These are phyloP conservation scores for Kluyveromyces wickerhamii DNA, from an alignment of 805 yeast genomes.

Conservation along the genomic window DNA sequence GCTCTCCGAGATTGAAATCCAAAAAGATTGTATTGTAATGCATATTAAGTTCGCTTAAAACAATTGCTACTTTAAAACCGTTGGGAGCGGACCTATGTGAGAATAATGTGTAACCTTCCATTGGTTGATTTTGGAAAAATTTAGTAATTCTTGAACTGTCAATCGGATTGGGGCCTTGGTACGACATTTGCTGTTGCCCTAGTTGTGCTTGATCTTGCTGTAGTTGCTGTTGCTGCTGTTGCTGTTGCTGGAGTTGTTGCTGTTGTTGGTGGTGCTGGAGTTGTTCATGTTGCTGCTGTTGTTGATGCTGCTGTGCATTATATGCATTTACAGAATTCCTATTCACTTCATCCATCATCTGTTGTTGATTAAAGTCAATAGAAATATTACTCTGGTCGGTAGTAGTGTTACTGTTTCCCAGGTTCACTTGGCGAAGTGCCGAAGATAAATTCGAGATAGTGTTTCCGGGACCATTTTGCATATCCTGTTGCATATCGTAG, in stretches of 20 bases:
- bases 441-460: slow-evolving; percentile 29
- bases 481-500: slow-evolving; percentile 4
- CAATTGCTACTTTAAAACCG: slow-evolving; percentile 92
- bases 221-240: slow-evolving; percentile 13
- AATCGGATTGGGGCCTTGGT: slow-evolving; percentile 20
- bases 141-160: slow-evolving; percentile 53
- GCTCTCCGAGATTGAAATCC: slow-evolving; percentile 85
- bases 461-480: slow-evolving; percentile 4
- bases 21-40: slow-evolving; percentile 74
- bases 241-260: slow-evolving; percentile 14
- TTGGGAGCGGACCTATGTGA: slow-evolving; percentile 89
- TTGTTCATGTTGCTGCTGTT: slow-evolving; percentile 7
- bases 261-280: slow-evolving; percentile 9
- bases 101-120: slow-evolving; percentile 74
- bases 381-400: slow-evolving; percentile 25
- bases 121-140: slow-evolving; percentile 70
- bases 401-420: slow-evolving; percentile 24
- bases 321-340: slow-evolving; percentile 9
- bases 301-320: slow-evolving; percentile 15
- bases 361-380: slow-evolving; percentile 16
- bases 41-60: slow-evolving; percentile 73
- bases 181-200: slow-evolving; percentile 14
- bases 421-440: slow-evolving; percentile 30
- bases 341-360: slow-evolving; percentile 9
- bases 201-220: slow-evolving; percentile 16